Conservation (phyloP, 1,284 basidiomycete species). For the Sanguinoderma infundibulare region DNA sequence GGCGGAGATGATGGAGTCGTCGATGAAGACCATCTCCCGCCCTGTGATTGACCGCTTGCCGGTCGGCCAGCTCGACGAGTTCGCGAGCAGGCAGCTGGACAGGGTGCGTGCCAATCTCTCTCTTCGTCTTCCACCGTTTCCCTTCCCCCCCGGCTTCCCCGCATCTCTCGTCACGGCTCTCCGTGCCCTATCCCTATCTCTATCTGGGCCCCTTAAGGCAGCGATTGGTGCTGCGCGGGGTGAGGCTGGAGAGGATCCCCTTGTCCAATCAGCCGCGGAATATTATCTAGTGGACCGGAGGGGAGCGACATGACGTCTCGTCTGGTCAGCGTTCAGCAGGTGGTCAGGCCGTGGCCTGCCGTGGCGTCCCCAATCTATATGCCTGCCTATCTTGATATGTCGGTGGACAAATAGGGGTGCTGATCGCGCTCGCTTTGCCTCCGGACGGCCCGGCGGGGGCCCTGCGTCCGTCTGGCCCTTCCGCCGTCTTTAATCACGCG, state of each 20-base stretch:
- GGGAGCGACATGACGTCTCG: slow-evolving; percentile 7
- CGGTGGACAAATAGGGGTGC: slow-evolving; percentile 1
- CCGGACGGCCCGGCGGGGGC: background rate
- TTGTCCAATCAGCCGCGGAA: slow-evolving; percentile 5
- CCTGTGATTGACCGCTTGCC: slow-evolving; percentile 86
- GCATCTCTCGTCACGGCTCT: background rate
- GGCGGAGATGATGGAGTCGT: slow-evolving; percentile 87
- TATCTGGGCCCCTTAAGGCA: background rate
- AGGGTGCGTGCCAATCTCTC: slow-evolving; percentile 50
- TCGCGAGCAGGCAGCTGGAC: slow-evolving; percentile 87
- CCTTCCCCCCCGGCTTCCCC: background rate
- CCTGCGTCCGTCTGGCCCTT: background rate
- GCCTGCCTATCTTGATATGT: slow-evolving; percentile 1
- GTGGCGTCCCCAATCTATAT: background rate
- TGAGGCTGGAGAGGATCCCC: slow-evolving; percentile 5
- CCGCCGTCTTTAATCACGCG: background rate
- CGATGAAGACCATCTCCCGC: slow-evolving; percentile 80
- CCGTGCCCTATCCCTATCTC: background rate
- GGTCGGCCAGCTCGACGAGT: slow-evolving; percentile 83
- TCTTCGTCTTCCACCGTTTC: background rate
- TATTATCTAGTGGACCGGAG: background rate
- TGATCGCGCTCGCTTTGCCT: background rate
- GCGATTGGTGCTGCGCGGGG: slow-evolving; percentile 15
- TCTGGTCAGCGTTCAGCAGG: background rate
- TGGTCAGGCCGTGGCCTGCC: background rate